Conservation (phyloP, 495 filamentous ascomycete genomes). For the Annulohypoxylon maeteangense region DNA sequence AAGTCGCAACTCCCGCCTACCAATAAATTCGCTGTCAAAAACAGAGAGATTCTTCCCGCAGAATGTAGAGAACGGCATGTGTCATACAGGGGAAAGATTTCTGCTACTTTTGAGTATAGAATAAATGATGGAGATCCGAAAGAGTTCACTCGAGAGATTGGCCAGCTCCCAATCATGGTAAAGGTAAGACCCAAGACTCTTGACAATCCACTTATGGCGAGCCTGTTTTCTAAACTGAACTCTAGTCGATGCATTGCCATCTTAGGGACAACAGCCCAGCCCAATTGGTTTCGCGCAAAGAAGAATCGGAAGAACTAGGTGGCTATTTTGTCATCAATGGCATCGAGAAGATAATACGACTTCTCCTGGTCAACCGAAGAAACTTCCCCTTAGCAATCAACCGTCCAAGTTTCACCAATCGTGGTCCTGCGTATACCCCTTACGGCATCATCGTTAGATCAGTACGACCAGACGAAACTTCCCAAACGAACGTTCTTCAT, state of each 20-base stretch:
- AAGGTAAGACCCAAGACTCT: conserved; percentile 63
- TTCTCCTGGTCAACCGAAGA: conserved; percentile 86
- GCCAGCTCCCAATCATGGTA: conserved; percentile 92
- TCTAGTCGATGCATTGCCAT: conserved; percentile 86
- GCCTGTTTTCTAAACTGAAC: conserved; percentile 19
- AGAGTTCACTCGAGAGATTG: conserved; percentile 83
- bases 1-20: conserved; percentile 76
- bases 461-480: conserved; percentile 94
- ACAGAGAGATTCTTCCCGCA: conserved; percentile 86
- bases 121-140: conserved; percentile 87
- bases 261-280: conserved; percentile 84
- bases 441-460: conserved; percentile 91
- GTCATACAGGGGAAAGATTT: conserved; percentile 88
- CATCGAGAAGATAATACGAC: conserved; percentile 93
- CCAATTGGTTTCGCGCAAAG: conserved; percentile 83
- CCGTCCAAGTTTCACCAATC: conserved; percentile 84
- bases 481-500: conserved; percentile 96
- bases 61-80: conserved; percentile 95
- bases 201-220: background rate
- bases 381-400: conserved; percentile 96
- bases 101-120: conserved; percentile 79
- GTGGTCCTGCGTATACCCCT: conserved; percentile 86
- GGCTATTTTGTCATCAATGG: conserved; percentile 97
- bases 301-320: conserved; percentile 92
- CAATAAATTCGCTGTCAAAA: conserved; percentile 80